phyloP scores from a whole-genome alignment of 495 filamentous ascomycete genomes.

The Penicillium canescens region DNA sequence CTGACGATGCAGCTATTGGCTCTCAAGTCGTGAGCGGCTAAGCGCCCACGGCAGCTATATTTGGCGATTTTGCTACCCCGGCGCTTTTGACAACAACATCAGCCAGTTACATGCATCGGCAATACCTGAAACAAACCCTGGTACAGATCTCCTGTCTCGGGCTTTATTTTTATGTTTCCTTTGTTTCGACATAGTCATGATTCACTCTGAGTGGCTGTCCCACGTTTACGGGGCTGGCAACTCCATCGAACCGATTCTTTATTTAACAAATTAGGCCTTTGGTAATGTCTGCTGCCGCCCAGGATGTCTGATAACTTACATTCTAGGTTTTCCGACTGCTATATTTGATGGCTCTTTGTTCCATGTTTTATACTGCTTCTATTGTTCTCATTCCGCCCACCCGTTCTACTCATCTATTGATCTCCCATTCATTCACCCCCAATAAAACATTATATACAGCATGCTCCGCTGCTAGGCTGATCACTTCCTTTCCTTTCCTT shows the following conservation, averaged over 20 bases:
- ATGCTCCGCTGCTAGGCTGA: constrained; percentile 18
- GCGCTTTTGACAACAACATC: constrained; percentile 9
- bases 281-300: constrained; percentile 15
- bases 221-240: constrained; percentile 9
- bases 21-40: constrained; percentile 14
- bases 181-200: constrained; percentile 16
- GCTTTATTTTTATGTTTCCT: constrained; percentile 19
- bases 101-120: constrained; percentile 15
- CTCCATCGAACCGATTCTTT: constrained; percentile 16
- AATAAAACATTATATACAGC: constrained; percentile 14
- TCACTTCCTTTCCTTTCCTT: background rate
- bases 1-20: constrained; percentile 15
- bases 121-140: constrained; percentile 21
- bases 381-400: constrained; percentile 8
- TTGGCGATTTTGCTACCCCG: constrained; percentile 14
- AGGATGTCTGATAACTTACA: background rate
- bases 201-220: constrained; percentile 15
- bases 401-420: constrained; percentile 10
- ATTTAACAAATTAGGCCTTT: constrained; percentile 3
- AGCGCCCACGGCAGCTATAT: constrained; percentile 25
- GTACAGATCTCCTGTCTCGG: constrained; percentile 8
- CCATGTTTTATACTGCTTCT: constrained; percentile 5
- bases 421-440: constrained; percentile 11
- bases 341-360: constrained; percentile 14
- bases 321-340: background rate